Conservation (phyloP, 1,284 basidiomycete species). For the Lignosus rhinocerotis region DNA sequence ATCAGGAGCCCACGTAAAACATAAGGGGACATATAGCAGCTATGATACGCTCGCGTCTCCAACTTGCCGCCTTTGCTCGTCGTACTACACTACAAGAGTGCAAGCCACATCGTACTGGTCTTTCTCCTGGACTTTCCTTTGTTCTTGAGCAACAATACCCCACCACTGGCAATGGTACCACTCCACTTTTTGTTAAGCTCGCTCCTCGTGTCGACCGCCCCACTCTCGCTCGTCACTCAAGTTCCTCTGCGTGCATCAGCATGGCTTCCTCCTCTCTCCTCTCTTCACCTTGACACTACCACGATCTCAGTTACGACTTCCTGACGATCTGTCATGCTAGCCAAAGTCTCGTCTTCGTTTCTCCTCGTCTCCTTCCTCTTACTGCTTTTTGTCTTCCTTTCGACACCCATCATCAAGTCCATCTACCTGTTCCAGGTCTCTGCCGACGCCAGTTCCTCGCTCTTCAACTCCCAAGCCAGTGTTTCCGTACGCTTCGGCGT, state of each 20-base stretch:
- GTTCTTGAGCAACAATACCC: neutral
- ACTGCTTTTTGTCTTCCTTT: slow-evolving; percentile 56
- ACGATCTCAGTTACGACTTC: neutral
- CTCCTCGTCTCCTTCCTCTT: slow-evolving; percentile 53
- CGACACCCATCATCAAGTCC: slow-evolving; percentile 56
- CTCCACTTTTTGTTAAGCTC: neutral
- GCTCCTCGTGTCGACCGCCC: neutral
- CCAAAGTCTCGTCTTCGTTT: slow-evolving; percentile 42
- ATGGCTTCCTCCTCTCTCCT: neutral
- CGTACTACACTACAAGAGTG: no score
- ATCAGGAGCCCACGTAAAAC: slow-evolving; percentile 14
- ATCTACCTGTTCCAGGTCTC: slow-evolving; percentile 53
- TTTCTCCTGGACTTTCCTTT: neutral
- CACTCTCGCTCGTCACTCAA: neutral
- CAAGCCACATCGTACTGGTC: no score
- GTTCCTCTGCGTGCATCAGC: neutral
- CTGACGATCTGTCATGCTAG: slow-evolving; percentile 33
- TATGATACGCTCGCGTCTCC: neutral
- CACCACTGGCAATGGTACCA: neutral
- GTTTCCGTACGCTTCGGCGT: slow-evolving; percentile 52
- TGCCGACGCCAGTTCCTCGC: slow-evolving; percentile 36
- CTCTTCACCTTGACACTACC: neutral
- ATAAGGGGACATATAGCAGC: neutral
- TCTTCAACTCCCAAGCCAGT: slow-evolving; percentile 38
- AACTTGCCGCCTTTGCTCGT: neutral